Conservation (phyloP, 139 green algal species). For the Nannochloris sp. region DNA sequence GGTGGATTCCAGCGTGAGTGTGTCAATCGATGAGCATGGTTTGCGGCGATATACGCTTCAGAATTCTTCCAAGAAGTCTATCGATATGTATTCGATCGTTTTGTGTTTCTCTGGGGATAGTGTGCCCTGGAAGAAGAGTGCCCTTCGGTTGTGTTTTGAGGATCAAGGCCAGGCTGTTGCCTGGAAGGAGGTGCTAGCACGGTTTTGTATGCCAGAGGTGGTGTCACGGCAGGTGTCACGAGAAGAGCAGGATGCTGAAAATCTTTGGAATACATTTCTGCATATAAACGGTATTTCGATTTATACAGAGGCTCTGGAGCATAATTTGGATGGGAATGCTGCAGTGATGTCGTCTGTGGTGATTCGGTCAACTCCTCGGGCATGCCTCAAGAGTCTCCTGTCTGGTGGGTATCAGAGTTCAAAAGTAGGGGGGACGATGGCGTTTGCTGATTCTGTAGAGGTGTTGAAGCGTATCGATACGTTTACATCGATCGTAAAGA, state of each 20-base stretch:
- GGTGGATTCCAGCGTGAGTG: too few species aligned
- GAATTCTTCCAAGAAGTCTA: too few species aligned
- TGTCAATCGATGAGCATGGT: too few species aligned
- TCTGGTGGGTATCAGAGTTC: neutral
- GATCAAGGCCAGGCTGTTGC: neutral
- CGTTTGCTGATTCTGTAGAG: conserved; percentile 7
- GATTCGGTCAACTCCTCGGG: conserved; percentile 25
- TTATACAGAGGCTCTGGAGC: conserved; percentile 21
- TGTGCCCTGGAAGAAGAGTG: conserved; percentile 4
- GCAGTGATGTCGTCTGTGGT: conserved; percentile 39
- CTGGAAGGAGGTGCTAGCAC: neutral
- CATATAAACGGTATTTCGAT: conserved; percentile 33
- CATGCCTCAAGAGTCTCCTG: conserved; percentile 18
- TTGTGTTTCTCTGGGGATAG: neutral
- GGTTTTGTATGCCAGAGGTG: neutral
- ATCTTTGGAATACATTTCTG: conserved; percentile 19
- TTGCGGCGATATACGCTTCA: too few species aligned
- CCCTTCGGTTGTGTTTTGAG: neutral
- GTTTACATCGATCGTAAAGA: conserved; percentile 10
- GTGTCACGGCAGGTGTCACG: neutral
- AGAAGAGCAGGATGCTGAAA: neutral
- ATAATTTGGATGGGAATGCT: conserved; percentile 22
- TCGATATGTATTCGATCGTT: neutral
- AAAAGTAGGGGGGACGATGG: neutral
- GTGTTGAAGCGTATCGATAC: conserved; percentile 18